Percentiles rank a stretch among this genome's conserved stretches.
Conservation (phyloP, 73 alveolate species). For the Tetrahymena elliotti region DNA sequence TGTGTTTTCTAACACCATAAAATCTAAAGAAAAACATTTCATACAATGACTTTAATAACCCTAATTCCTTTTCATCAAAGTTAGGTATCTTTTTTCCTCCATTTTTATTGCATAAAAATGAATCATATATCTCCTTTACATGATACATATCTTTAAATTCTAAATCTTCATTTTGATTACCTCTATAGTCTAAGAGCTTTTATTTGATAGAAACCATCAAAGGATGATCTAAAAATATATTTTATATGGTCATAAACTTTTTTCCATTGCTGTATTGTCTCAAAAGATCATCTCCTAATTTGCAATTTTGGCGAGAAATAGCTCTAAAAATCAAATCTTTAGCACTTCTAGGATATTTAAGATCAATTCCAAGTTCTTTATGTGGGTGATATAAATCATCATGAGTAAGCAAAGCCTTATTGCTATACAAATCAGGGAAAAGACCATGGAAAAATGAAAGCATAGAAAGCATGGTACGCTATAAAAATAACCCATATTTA, state of each 20-base stretch:
- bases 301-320: neutral
- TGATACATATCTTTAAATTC: neutral
- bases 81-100: neutral
- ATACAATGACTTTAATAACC: neutral
- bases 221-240: neutral
- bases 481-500: neutral
- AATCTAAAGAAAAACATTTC: neutral
- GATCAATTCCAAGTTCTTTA: neutral
- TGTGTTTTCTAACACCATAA: neutral
- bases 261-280: neutral
- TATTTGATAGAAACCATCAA: neutral
- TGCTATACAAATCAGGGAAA: neutral
- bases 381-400: neutral
- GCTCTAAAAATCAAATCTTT: neutral
- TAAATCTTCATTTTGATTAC: neutral
- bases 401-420: neutral
- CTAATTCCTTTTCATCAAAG: neutral
- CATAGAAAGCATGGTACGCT: neutral
- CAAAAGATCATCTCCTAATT: neutral
- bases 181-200: neutral
- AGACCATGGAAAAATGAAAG: neutral
- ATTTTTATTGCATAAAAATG: neutral
- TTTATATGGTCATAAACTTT: neutral
- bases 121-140: neutral
- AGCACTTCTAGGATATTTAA: neutral